A percentile compares a stretch with the other conserved stretches of the same genome.
Evolutionary conservation across 768 basidiomycete species (phyloP).

Genomic region (Butyriboletus loyo): DNA sequence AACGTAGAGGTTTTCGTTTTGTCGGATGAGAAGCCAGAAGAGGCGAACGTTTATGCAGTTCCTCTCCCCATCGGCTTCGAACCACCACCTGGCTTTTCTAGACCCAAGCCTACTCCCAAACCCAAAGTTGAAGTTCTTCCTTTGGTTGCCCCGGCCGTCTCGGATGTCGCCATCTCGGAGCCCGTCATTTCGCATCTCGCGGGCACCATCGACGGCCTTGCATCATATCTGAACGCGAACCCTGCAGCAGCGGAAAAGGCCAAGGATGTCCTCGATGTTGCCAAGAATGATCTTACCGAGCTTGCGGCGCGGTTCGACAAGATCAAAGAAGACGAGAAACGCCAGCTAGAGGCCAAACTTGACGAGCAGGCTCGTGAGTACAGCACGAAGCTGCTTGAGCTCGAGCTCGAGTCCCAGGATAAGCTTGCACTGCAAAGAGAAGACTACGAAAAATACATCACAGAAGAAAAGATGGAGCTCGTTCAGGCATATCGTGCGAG

Average conservation of each 20-base stretch:
- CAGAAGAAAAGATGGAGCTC: slow-evolving; percentile 71
- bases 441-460: slow-evolving; percentile 77
- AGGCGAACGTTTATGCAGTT: slow-evolving; percentile 47
- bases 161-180: slow-evolving; percentile 69
- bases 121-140: slow-evolving; percentile 50
- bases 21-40: slow-evolving; percentile 23
- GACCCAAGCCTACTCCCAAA: slow-evolving; percentile 52
- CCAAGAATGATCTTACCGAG: slow-evolving; percentile 75
- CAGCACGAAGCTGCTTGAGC: slow-evolving; percentile 70
- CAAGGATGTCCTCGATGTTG: slow-evolving; percentile 71
- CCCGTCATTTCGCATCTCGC: slow-evolving; percentile 94
- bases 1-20: slow-evolving; percentile 27
- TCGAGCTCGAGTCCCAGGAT: slow-evolving; percentile 84
- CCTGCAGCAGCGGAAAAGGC: slow-evolving; percentile 66
- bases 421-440: slow-evolving; percentile 84
- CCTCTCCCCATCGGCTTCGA: slow-evolving; percentile 93
- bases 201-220: slow-evolving; percentile 87
- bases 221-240: slow-evolving; percentile 75
- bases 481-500: slow-evolving; percentile 81
- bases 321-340: slow-evolving; percentile 76
- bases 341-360: slow-evolving; percentile 58
- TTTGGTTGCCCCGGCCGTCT: slow-evolving; percentile 76
- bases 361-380: slow-evolving; percentile 88
- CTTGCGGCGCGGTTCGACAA: slow-evolving; percentile 75
- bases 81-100: slow-evolving; percentile 83